These are phyloP conservation scores for Melanopsichium pennsylvanicum DNA, from an alignment of 1,284 basidiomycete species.

Conservation along the genomic window DNA sequence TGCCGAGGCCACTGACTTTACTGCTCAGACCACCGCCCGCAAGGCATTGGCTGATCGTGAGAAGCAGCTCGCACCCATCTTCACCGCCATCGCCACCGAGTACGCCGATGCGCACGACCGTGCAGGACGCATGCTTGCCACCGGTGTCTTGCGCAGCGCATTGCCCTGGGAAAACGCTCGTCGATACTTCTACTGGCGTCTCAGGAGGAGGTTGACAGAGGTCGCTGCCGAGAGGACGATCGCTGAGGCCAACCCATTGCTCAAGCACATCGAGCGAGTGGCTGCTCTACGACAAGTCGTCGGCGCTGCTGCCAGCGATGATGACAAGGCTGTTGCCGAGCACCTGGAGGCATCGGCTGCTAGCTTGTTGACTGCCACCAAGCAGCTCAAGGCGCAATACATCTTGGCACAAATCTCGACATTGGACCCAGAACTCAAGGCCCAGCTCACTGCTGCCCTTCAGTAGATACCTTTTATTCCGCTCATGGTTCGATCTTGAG, in stretches of 20 bases:
- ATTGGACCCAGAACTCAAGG: constrained; percentile 54
- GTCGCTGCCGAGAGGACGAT: constrained; percentile 49
- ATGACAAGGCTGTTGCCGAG: constrained; percentile 54
- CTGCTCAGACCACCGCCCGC: constrained; percentile 69
- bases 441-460: constrained; percentile 38
- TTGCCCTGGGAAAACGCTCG: constrained; percentile 77
- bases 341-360: constrained; percentile 56
- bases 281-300: constrained; percentile 51
- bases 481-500: too few relatives aligned
- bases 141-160: constrained; percentile 82
- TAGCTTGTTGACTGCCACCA: constrained; percentile 46
- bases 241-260: constrained; percentile 59
- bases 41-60: constrained; percentile 79
- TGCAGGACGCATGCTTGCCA: constrained; percentile 95
- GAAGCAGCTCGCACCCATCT: constrained; percentile 83
- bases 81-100: constrained; percentile 89
- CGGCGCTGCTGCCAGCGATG: constrained; percentile 49
- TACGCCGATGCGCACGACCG: constrained; percentile 98
- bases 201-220: constrained; percentile 72
- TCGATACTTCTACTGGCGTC: constrained; percentile 90
- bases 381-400: constrained; percentile 49
- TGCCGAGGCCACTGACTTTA: constrained; percentile 73
- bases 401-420: constrained; percentile 58
- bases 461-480: constrained; percentile 19
- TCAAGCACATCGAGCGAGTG: constrained; percentile 56